A percentile compares a stretch with the other conserved stretches of the same genome.
Conservation (phyloP, 345 rosid genomes). For the Eutrema heterophyllum region DNA sequence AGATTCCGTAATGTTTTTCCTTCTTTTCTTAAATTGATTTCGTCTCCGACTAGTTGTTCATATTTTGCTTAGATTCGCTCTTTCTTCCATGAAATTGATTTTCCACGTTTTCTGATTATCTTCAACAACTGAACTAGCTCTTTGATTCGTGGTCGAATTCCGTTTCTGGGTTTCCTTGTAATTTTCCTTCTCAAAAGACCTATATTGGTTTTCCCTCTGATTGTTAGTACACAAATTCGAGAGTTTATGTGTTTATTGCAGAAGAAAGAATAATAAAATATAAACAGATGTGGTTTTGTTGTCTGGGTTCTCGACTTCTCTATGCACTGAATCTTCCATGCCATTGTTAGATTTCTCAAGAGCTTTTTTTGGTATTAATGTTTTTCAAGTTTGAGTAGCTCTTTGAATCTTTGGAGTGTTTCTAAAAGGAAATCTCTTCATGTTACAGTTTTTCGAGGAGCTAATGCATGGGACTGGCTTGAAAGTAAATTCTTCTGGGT, state of each 20-base stretch:
- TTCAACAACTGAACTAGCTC: neutral
- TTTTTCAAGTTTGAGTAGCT: neutral
- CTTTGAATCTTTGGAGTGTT: neutral
- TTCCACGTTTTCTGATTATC: neutral
- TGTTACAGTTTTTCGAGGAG: slow-evolving; percentile 77
- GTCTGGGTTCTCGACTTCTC: neutral
- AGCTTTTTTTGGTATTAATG: neutral
- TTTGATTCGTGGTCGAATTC: neutral
- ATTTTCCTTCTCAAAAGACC: neutral
- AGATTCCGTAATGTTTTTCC: slow-evolving; percentile 59
- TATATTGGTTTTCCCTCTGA: neutral
- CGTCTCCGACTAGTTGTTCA: neutral
- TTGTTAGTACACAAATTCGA: neutral
- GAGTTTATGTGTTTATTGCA: neutral
- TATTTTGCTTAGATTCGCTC: neutral
- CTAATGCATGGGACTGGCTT: slow-evolving; percentile 48
- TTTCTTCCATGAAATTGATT: neutral
- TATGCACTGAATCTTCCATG: neutral
- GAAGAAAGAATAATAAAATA: neutral
- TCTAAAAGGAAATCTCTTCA: neutral
- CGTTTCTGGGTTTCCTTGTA: neutral
- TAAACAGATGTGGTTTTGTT: neutral
- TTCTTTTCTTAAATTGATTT: neutral
- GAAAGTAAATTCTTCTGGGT: slow-evolving; percentile 32
- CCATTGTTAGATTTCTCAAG: neutral